phyloP scores from a whole-genome alignment of 495 filamentous ascomycete species.

The Tuber aestivum region DNA sequence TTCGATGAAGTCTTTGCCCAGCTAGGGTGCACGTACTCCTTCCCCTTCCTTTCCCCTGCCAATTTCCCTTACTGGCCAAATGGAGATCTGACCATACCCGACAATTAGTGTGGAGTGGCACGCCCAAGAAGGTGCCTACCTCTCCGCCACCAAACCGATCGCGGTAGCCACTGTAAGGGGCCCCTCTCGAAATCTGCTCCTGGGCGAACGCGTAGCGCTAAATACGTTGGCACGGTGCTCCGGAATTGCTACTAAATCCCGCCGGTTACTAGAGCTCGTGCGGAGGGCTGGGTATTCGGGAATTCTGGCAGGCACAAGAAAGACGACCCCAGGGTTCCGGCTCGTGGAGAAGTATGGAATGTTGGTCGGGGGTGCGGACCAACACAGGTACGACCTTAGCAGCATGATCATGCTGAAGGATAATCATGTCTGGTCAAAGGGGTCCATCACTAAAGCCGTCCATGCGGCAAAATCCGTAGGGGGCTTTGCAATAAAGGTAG shows the following conservation, averaged over 20 bases:
- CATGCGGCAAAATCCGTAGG: slow-evolving; percentile 73
- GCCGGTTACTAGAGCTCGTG: slow-evolving; percentile 50
- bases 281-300: slow-evolving; percentile 65
- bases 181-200: slow-evolving; percentile 75
- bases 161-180: slow-evolving; percentile 76
- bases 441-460: slow-evolving; percentile 77
- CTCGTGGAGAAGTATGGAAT: slow-evolving; percentile 98
- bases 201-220: slow-evolving; percentile 87
- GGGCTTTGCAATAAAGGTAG: slow-evolving; percentile 86
- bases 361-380: slow-evolving; percentile 83
- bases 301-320: slow-evolving; percentile 87
- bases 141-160: slow-evolving; percentile 54
- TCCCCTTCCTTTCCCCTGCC: slow-evolving; percentile 1
- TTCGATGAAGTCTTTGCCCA: slow-evolving; percentile 90
- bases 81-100: background rate
- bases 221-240: slow-evolving; percentile 90
- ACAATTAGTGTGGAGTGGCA: slow-evolving; percentile 70
- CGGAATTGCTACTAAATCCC: slow-evolving; percentile 68
- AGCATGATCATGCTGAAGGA: slow-evolving; percentile 98
- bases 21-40: slow-evolving; percentile 61
- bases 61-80: slow-evolving; percentile 4
- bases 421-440: slow-evolving; percentile 89
- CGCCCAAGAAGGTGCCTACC: slow-evolving; percentile 62
- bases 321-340: slow-evolving; percentile 93
- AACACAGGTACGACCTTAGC: slow-evolving; percentile 84